Conservation (phyloP, 2,329 filamentous ascomycete species). For the Fusarium duplospermum region DNA sequence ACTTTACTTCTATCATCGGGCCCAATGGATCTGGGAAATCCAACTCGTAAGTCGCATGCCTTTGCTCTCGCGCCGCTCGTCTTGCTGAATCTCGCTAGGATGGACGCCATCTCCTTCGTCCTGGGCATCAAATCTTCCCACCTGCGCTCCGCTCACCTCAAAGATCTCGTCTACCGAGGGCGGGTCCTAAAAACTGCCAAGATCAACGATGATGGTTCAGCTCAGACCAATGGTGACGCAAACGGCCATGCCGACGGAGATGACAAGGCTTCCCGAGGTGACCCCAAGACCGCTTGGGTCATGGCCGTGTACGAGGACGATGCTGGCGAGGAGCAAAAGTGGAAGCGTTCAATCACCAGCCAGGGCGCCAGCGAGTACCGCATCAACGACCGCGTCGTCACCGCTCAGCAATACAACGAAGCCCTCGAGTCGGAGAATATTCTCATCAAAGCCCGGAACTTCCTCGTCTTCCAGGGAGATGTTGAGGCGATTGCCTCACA, state of each 20-base stretch:
- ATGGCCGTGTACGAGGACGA: constrained; percentile 99
- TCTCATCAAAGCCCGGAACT: constrained; percentile 96
- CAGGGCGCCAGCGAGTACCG: constrained; percentile 93
- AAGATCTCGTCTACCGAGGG: constrained; percentile 95
- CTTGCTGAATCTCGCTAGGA: constrained; percentile 63
- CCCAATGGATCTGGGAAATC: constrained; percentile 99
- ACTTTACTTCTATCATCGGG: constrained; percentile 99
- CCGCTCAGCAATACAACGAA: constrained; percentile 92
- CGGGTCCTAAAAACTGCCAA: constrained; percentile 92
- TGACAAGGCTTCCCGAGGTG: constrained; percentile 75
- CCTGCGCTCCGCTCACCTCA: constrained; percentile 90
- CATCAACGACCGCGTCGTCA: constrained; percentile 92
- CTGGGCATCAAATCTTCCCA: constrained; percentile 99
- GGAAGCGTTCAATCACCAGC: constrained; percentile 94
- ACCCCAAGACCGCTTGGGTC: constrained; percentile 96
- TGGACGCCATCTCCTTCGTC: constrained; percentile 99
- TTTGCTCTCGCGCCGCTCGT: not conserved
- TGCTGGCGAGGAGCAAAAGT: constrained; percentile 91
- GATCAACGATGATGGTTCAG: constrained; percentile 91
- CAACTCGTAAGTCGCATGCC: constrained; percentile 77
- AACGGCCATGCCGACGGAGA: constrained; percentile 72
- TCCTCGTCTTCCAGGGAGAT: constrained; percentile 97
- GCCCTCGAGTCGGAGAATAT: constrained; percentile 94
- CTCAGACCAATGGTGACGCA: constrained; percentile 68
- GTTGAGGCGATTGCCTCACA: constrained; percentile 97